phyloP scores from a whole-genome alignment of 2,329 filamentous ascomycete species.

The Bipolaris oryzae region DNA sequence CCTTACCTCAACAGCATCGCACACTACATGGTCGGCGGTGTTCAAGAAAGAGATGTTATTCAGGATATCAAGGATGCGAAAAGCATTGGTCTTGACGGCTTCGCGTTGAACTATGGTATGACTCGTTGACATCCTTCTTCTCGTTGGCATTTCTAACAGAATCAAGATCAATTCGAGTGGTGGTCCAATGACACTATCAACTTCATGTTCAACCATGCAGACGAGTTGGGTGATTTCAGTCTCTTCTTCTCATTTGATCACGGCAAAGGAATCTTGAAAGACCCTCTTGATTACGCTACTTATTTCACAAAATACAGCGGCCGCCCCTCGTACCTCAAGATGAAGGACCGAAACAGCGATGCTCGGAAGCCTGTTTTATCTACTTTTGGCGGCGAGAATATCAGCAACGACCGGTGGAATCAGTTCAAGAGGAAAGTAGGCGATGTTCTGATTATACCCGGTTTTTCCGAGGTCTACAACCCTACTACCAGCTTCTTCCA shows the following conservation, averaged over 20 bases:
- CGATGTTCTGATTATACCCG: conserved; percentile 40
- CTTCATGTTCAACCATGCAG: conserved; percentile 41
- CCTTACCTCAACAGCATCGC: conserved; percentile 15
- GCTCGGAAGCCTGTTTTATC: conserved; percentile 37
- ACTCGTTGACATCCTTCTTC: neutral
- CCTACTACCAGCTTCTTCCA: conserved; percentile 31
- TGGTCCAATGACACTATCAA: conserved; percentile 39
- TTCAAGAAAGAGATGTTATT: conserved; percentile 22
- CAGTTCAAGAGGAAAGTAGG: conserved; percentile 37
- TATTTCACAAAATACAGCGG: conserved; percentile 32
- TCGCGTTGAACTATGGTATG: conserved; percentile 43
- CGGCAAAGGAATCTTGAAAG: conserved; percentile 23
- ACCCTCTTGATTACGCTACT: conserved; percentile 34
- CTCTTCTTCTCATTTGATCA: conserved; percentile 51
- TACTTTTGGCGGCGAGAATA: conserved; percentile 40
- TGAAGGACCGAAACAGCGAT: conserved; percentile 17
- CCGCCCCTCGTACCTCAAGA: conserved; percentile 36
- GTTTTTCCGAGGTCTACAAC: conserved; percentile 31
- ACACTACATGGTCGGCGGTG: conserved; percentile 34
- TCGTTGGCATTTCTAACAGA: neutral
- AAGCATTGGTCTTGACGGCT: conserved; percentile 43
- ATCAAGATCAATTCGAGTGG: conserved; percentile 13
- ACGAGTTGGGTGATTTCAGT: conserved; percentile 33
- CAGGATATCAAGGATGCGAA: conserved; percentile 39
- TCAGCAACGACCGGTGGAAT: conserved; percentile 24